Conservation (phyloP, 2,329 filamentous ascomycete genomes). For the Xylaria polymorpha region DNA sequence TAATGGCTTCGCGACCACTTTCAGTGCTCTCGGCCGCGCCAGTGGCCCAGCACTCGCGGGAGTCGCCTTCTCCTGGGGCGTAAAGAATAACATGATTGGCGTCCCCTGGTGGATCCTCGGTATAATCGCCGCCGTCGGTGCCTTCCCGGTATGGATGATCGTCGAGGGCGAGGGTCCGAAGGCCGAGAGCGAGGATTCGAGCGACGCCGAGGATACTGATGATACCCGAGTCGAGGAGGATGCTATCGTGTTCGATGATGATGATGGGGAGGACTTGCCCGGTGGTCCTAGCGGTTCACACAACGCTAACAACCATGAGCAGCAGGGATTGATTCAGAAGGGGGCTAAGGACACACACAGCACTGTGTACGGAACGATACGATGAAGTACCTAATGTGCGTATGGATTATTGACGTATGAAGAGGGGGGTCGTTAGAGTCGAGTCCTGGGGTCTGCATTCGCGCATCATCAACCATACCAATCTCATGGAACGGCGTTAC, state of each 20-base stretch:
- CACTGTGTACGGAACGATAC: constrained; percentile 30
- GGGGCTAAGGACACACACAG: background rate
- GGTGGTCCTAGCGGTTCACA: constrained; percentile 33
- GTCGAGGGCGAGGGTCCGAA: constrained; percentile 77
- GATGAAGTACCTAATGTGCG: constrained; percentile 24
- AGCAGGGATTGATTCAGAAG: constrained; percentile 12
- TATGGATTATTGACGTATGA: constrained; percentile 16
- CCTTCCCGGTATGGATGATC: constrained; percentile 78
- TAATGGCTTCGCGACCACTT: constrained; percentile 89
- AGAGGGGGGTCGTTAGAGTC: constrained; percentile 9
- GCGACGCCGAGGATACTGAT: constrained; percentile 44
- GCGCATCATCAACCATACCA: constrained; percentile 1
- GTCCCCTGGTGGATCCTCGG: constrained; percentile 85
- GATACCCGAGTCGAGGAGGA: constrained; percentile 49
- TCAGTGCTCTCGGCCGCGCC: constrained; percentile 83
- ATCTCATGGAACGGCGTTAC: constrained; percentile 29
- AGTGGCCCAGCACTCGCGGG: constrained; percentile 81
- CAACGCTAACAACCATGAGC: constrained; percentile 39
- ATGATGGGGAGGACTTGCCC: constrained; percentile 38
- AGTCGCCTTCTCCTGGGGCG: constrained; percentile 78
- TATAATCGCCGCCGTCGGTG: constrained; percentile 70
- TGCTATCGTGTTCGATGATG: constrained; percentile 45
- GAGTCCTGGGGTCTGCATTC: constrained; percentile 14
- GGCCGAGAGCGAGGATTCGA: constrained; percentile 41
- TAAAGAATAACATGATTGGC: constrained; percentile 79